Conservation (phyloP, 1,284 basidiomycete genomes). For the Fomitiporia mediterranea region DNA sequence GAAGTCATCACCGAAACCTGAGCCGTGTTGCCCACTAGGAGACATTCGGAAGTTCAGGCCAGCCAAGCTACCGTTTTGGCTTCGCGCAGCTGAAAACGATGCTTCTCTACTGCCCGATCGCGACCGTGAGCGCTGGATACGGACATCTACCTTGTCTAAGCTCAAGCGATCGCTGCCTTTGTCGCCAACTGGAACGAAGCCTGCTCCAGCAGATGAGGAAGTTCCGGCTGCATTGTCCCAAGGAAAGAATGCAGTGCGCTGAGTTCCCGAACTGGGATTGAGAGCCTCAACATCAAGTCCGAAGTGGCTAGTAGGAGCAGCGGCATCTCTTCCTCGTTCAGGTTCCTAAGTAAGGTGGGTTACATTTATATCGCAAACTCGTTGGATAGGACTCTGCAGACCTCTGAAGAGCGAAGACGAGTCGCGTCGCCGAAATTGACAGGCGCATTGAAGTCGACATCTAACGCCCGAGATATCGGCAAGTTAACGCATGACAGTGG, state of each 20-base stretch:
- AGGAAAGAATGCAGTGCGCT: conserved; percentile 67
- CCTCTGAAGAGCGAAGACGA: conserved; percentile 63
- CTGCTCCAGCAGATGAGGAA: conserved; percentile 45
- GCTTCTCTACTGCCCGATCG: conserved; percentile 31
- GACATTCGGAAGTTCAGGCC: conserved; percentile 41
- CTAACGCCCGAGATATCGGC: background rate
- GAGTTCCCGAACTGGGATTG: conserved; percentile 45
- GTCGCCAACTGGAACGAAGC: conserved; percentile 33
- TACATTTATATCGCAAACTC: background rate
- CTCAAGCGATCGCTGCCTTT: conserved; percentile 41
- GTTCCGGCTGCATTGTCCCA: conserved; percentile 75
- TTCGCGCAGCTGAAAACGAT: conserved; percentile 40
- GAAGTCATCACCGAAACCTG: conserved; percentile 54
- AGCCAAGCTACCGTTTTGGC: conserved; percentile 39
- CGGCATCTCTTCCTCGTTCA: conserved; percentile 59
- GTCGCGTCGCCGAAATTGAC: conserved; percentile 24
- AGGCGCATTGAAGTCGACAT: background rate
- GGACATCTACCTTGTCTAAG: conserved; percentile 47
- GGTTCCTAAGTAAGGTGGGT: conserved; percentile 51
- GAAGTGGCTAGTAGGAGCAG: conserved; percentile 47
- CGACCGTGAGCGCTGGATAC: conserved; percentile 40
- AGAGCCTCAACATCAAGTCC: conserved; percentile 37
- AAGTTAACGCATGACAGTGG: background rate
- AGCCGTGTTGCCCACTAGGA: conserved; percentile 31
- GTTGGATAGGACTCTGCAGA: conserved; percentile 25